These are phyloP conservation scores for Jasminum sambac DNA, from an alignment of 257 asterid species.

Conservation along the genomic window DNA sequence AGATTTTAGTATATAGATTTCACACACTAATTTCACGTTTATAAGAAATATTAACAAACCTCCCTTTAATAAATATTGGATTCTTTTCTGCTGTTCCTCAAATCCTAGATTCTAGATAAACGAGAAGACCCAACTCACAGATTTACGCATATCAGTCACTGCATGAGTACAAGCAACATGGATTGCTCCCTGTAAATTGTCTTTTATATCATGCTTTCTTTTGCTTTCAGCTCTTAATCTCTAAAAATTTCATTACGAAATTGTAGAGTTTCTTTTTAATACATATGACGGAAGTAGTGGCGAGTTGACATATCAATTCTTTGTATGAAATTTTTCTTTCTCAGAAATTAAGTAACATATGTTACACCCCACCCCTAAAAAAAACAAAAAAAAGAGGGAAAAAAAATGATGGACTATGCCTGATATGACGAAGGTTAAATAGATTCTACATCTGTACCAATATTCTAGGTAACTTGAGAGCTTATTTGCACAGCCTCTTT, in stretches of 20 bases:
- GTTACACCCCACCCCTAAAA: not conserved
- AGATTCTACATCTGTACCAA: not conserved
- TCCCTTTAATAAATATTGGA: no score
- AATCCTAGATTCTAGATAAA: not conserved
- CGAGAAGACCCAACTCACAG: no score
- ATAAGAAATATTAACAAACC: not conserved
- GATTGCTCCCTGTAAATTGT: conserved; percentile 20
- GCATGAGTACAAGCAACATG: conserved; percentile 2
- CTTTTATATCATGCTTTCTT: conserved; percentile 4
- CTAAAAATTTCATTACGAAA: conserved; percentile 6
- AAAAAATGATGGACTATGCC: no score
- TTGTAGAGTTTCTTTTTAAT: conserved; percentile 14
- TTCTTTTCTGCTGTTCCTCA: not conserved
- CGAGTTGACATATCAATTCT: not conserved
- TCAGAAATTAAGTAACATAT: not conserved
- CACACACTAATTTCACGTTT: no score
- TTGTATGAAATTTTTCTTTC: conserved; percentile 9
- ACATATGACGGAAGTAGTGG: not conserved
- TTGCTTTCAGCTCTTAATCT: conserved; percentile 4
- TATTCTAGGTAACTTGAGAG: conserved; percentile 17
- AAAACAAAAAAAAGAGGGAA: no score
- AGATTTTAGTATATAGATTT: not conserved
- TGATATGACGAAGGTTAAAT: conserved; percentile 17
- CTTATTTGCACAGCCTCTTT: conserved; percentile 5
- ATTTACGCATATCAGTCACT: no score